phyloP scores from a whole-genome alignment of 805 yeast genomes.

The Saccharomycopsis fermentans region DNA sequence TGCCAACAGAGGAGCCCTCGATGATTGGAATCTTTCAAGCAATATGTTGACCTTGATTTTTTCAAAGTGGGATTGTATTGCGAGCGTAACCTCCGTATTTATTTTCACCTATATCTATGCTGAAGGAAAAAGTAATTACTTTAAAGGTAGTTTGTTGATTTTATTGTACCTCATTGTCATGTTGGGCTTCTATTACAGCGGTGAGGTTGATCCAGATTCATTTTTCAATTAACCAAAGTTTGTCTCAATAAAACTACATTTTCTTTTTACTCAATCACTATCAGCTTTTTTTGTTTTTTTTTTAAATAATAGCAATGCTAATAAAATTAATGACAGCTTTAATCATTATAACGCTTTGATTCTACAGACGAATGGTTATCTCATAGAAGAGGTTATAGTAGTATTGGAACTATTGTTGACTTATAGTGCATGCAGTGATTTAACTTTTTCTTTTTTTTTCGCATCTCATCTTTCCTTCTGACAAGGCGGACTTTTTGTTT shows the following conservation, averaged over 20 bases:
- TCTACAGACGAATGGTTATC: no score
- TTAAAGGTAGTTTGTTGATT: conserved; percentile 85
- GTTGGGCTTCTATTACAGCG: conserved; percentile 69
- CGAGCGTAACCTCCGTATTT: conserved; percentile 74
- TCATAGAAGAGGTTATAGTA: no score
- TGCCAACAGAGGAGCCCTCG: conserved; percentile 23
- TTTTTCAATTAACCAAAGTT: neutral
- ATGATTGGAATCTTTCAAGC: conserved; percentile 18
- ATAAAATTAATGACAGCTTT: no score
- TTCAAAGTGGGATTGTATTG: conserved; percentile 92
- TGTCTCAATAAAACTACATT: neutral
- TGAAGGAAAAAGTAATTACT: conserved; percentile 92
- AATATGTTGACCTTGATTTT: conserved; percentile 68
- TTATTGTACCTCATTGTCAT: conserved; percentile 67
- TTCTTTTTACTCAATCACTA: neutral
- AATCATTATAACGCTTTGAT: no score
- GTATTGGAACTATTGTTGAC: no score
- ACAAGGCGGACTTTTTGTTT: neutral
- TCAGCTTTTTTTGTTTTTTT: neutral
- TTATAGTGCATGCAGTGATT: no score
- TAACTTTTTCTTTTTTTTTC: neutral
- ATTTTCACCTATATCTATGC: conserved; percentile 90
- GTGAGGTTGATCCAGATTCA: conserved; percentile 16
- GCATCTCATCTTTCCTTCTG: neutral
- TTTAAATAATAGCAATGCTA: neutral